Evolutionary conservation across 176 grass and related monocot species (phyloP).

Genomic region (barley (Hordeum vulgare)): MorexV3_pseudomolecules_assembly NC_058522.1:462099765-462100264

Average conservation of each 20-base stretch:
- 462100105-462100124: not conserved
- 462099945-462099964: constrained; percentile 42
- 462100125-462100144: not conserved
- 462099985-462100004: constrained; percentile 81
- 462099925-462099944: constrained; percentile 76
- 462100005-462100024: constrained; percentile 71
- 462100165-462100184: too few species aligned
- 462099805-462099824: constrained; percentile 43
- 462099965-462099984: constrained; percentile 59
- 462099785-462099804: constrained; percentile 50
- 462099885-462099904: constrained; percentile 75
- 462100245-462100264: too few species aligned
- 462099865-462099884: constrained; percentile 57
- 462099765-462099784: constrained; percentile 51
- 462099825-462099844: constrained; percentile 47
- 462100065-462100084: not conserved
- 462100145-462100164: not conserved
- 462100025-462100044: constrained; percentile 64
- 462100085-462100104: not conserved
- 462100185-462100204: too few species aligned
- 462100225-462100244: too few species aligned
- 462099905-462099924: constrained; percentile 55
- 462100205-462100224: not conserved
- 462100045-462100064: constrained; percentile 26
- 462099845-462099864: constrained; percentile 38